Percentiles rank a stretch among this genome's conserved stretches.
phyloP scores from a whole-genome alignment of 495 filamentous ascomycete species.

The Neurospora tetrasperma region DNA sequence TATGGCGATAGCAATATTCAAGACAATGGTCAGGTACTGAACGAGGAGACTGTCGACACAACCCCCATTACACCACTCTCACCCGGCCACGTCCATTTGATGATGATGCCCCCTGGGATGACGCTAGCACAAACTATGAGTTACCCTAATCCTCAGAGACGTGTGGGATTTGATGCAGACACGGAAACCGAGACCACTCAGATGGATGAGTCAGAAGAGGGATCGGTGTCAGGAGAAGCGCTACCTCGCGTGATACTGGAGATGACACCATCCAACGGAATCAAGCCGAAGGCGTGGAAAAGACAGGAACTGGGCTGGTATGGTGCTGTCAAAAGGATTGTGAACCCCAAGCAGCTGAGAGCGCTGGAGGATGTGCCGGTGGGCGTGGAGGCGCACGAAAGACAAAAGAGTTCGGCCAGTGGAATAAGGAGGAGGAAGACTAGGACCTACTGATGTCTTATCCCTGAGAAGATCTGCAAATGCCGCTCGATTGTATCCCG shows the following conservation, averaged over 20 bases:
- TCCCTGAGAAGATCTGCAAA: background rate
- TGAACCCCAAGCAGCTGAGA: constrained; percentile 11
- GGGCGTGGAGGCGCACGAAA: constrained; percentile 11
- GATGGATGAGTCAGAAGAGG: constrained; percentile 5
- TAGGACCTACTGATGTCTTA: constrained; percentile 8
- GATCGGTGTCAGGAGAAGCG: background rate
- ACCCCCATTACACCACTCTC: background rate
- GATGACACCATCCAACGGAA: constrained; percentile 15
- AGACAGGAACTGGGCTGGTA: constrained; percentile 31
- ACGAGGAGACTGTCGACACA: background rate
- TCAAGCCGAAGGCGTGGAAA: constrained; percentile 25
- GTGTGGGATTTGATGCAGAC: background rate
- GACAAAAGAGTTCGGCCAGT: constrained; percentile 4
- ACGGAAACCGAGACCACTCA: constrained; percentile 2
- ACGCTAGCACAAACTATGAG: background rate
- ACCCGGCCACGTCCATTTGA: background rate
- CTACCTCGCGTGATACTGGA: constrained; percentile 26
- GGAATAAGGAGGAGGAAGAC: constrained; percentile 6
- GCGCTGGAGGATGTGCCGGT: constrained; percentile 10
- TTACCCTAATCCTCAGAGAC: background rate
- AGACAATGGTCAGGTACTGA: background rate
- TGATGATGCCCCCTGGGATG: background rate
- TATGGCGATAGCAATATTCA: background rate
- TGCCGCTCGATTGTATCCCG: background rate
- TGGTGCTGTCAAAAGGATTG: constrained; percentile 20